phyloP scores from a whole-genome alignment of 2,329 filamentous ascomycete genomes.

The Xylariaceae sp. region DNA sequence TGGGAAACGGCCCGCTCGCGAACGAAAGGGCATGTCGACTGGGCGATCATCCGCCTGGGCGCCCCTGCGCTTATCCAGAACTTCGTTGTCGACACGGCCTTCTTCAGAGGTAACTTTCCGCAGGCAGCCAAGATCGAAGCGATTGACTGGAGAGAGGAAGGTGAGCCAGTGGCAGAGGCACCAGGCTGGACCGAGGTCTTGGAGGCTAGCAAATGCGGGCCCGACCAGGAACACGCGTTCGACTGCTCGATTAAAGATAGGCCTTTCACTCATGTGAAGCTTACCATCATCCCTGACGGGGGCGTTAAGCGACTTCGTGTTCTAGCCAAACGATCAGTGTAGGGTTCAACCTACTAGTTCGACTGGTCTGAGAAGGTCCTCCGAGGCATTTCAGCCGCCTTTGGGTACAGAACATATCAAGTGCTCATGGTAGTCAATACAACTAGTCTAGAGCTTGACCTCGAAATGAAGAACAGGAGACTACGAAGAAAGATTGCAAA shows the following conservation, averaged over 20 bases:
- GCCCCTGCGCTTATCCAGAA: slow-evolving; percentile 58
- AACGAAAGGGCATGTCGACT: slow-evolving; percentile 67
- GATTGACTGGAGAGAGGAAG: slow-evolving; percentile 48
- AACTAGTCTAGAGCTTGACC: too few relatives aligned
- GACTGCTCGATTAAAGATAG: slow-evolving; percentile 49
- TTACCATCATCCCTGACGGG: slow-evolving; percentile 89
- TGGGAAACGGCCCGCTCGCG: slow-evolving; percentile 80
- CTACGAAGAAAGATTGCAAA: too few relatives aligned
- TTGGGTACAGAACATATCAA: too few relatives aligned
- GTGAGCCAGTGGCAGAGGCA: slow-evolving; percentile 52
- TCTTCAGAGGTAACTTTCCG: slow-evolving; percentile 80
- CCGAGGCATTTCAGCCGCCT: too few relatives aligned
- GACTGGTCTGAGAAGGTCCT: neutral
- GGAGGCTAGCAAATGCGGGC: slow-evolving; percentile 60
- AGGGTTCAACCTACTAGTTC: neutral
- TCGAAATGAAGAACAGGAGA: too few relatives aligned
- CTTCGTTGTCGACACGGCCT: slow-evolving; percentile 72
- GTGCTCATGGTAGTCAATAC: too few relatives aligned
- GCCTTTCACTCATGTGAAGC: slow-evolving; percentile 75
- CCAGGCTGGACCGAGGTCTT: slow-evolving; percentile 62
- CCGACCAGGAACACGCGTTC: slow-evolving; percentile 69
- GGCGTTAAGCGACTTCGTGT: slow-evolving; percentile 84
- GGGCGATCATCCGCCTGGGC: slow-evolving; percentile 72
- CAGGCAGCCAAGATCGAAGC: slow-evolving; percentile 66
- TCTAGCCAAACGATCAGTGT: slow-evolving; percentile 55